Evolutionary conservation across 2,329 filamentous ascomycete species (phyloP).

Genomic region (Sclerotinia nivalis): DNA sequence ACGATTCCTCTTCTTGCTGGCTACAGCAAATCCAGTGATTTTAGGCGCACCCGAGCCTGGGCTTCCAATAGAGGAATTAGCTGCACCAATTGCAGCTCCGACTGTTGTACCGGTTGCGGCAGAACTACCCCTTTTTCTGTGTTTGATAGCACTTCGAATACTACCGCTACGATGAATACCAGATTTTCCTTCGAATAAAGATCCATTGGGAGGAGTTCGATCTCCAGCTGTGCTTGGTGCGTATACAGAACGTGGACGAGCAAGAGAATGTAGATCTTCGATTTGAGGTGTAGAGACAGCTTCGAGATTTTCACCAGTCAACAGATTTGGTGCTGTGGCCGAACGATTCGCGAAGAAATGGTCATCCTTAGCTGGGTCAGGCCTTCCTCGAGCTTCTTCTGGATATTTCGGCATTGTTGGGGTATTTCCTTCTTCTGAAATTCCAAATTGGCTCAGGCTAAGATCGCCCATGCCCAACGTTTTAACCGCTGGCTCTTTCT

Average conservation of each 20-base stretch:
- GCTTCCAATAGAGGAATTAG: constrained; percentile 67
- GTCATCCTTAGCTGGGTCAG: constrained; percentile 33
- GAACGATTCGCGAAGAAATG: constrained; percentile 26
- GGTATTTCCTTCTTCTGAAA: constrained; percentile 61
- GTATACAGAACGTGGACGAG: constrained; percentile 51
- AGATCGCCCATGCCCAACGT: constrained; percentile 88
- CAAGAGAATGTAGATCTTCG: constrained; percentile 34
- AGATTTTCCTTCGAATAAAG: constrained; percentile 63
- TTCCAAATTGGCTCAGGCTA: constrained; percentile 84
- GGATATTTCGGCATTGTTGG: constrained; percentile 58
- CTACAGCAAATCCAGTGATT: constrained; percentile 91
- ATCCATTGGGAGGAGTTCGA: constrained; percentile 64
- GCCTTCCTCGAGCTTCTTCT: constrained; percentile 43
- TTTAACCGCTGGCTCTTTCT: constrained; percentile 76
- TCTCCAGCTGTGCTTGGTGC: constrained; percentile 55
- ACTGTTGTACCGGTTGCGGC: constrained; percentile 60
- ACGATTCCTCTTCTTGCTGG: constrained; percentile 91
- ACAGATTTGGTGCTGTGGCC: constrained; percentile 13
- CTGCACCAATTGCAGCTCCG: constrained; percentile 70
- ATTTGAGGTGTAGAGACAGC: constrained; percentile 27
- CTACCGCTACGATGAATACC: constrained; percentile 58
- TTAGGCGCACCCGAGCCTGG: constrained; percentile 65
- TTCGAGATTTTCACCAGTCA: constrained; percentile 31
- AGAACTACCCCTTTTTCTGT: constrained; percentile 77
- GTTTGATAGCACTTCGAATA: constrained; percentile 60